These are phyloP conservation scores for Skeletonema costatum DNA, from an alignment of 108 stramenopile genomes.

Conservation along the genomic window DNA sequence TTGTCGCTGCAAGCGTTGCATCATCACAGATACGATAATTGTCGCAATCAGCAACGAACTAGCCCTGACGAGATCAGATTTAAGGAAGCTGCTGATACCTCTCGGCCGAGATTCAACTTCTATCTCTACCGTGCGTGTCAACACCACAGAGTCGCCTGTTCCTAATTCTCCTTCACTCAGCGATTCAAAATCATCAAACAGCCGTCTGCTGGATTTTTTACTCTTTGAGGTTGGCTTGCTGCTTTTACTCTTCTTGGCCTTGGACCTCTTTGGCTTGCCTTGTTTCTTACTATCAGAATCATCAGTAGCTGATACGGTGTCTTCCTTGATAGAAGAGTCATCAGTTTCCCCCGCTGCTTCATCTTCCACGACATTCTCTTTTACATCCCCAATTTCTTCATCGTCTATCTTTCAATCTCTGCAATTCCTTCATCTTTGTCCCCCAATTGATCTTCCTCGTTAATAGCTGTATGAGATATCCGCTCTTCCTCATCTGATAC, in stretches of 20 bases:
- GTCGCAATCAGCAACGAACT: constrained; percentile 34
- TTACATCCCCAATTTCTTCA: neutral
- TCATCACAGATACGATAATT: constrained; percentile 20
- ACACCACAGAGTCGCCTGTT: neutral
- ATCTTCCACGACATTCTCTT: constrained; percentile 2
- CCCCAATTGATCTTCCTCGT: neutral
- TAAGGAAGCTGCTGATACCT: constrained; percentile 9
- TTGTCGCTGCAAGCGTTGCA: constrained; percentile 30
- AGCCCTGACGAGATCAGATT: constrained; percentile 40
- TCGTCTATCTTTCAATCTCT: neutral
- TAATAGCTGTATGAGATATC: neutral
- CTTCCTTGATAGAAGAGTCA: neutral
- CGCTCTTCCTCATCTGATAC: neutral
- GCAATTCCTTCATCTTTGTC: neutral
- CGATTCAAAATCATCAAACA: neutral
- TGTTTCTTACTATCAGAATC: neutral
- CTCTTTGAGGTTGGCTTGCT: neutral
- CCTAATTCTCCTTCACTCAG: neutral
- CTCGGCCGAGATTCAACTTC: constrained; percentile 13
- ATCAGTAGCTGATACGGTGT: neutral
- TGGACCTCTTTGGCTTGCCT: neutral
- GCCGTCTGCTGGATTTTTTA: neutral
- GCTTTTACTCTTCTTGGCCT: neutral
- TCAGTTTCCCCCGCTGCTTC: neutral
- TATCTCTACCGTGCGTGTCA: constrained; percentile 4